Evolutionary conservation across 2,329 filamentous ascomycete genomes (phyloP).

Genomic region (Thelonectria discophora): DNA sequence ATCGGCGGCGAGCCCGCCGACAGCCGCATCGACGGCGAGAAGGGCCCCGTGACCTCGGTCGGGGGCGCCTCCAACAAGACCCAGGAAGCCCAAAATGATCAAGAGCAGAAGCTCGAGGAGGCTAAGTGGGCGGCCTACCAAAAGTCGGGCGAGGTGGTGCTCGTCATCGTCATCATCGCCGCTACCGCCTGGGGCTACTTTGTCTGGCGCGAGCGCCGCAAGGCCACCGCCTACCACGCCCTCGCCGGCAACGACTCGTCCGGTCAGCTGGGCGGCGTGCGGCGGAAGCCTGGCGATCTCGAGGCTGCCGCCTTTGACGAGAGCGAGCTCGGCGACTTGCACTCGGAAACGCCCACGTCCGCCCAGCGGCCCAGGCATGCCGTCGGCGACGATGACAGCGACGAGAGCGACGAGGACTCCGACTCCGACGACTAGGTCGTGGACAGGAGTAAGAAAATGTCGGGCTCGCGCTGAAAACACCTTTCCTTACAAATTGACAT

Average conservation of each 20-base stretch:
- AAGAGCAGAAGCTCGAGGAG: slow-evolving; percentile 77
- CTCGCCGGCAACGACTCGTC: slow-evolving; percentile 52
- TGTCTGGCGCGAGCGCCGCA: slow-evolving; percentile 70
- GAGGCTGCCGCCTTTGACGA: slow-evolving; percentile 74
- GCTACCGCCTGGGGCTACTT: slow-evolving; percentile 79
- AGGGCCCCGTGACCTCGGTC: slow-evolving; percentile 79
- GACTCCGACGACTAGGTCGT: slow-evolving; percentile 51
- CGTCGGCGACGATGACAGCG: slow-evolving; percentile 61
- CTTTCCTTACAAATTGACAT: background rate
- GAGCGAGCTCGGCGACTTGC: slow-evolving; percentile 70
- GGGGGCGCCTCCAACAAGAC: slow-evolving; percentile 69
- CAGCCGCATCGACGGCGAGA: slow-evolving; percentile 85
- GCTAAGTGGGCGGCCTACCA: slow-evolving; percentile 91
- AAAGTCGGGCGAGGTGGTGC: slow-evolving; percentile 84
- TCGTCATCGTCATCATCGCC: slow-evolving; percentile 81
- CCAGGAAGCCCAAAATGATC: slow-evolving; percentile 62
- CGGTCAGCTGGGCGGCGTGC: slow-evolving; percentile 56
- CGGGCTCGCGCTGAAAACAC: slow-evolving; percentile 8
- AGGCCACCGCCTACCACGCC: slow-evolving; percentile 63
- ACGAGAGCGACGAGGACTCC: slow-evolving; percentile 12
- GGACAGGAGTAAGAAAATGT: slow-evolving; percentile 18
- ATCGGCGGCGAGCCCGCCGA: slow-evolving; percentile 85
- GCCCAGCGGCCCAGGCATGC: slow-evolving; percentile 61
- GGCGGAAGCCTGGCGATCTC: slow-evolving; percentile 61
- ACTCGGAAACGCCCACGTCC: slow-evolving; percentile 57